Evolutionary conservation across 495 filamentous ascomycete genomes (phyloP), one percentile per base, ranked within the genome.

Genomic region (Aspergillus haitiensis): DNA sequence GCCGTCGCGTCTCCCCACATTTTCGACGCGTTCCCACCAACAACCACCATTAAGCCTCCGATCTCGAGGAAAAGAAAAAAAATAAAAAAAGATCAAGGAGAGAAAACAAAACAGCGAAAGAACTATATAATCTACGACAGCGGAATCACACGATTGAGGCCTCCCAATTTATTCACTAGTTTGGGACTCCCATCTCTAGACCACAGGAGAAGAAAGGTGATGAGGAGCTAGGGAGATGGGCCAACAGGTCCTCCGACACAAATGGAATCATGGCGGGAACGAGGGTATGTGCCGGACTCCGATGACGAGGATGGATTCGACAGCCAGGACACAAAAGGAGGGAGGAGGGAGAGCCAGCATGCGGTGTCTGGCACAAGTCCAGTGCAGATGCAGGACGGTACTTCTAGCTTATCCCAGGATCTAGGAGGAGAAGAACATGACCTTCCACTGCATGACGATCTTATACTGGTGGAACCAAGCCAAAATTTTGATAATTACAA

Each of bases 261-360:
- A 73, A 86, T 85, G 83, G 77, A 82, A 78, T 79, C 78, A 78
- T 87, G 84, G 84, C 78, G 78, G 69, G 75, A 80, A 71, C 77
- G 78, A 71, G 83, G 84, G 54, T 87, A 78, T 75, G 84, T 87
- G 62, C 80, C 82, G 58, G 82, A 85, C 65, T 86, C 84, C 33
- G 84, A 87, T 61, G 80, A 80, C 36, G 82, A 84, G 51, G 84
- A 86, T 40, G 81, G 76, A 47, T 70, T 76, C 49, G 74, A 78
- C 16, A 73, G 68, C 40, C 69, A 74, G 55, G 66, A 72, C 7
- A 15, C 63, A n/a, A 60, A 56, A 51, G 67, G 65, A 21, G 52
- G 46, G 45, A 63, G 34, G 46, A 56, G 13, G 34, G 42, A 31
- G 37, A 36, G 12, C 36, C 18, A 60, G 32, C 50, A 67, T 49